Base-by-base conservation (phyloP, 2,329 filamentous ascomycete genomes). In the Periconia sp. region DNA sequence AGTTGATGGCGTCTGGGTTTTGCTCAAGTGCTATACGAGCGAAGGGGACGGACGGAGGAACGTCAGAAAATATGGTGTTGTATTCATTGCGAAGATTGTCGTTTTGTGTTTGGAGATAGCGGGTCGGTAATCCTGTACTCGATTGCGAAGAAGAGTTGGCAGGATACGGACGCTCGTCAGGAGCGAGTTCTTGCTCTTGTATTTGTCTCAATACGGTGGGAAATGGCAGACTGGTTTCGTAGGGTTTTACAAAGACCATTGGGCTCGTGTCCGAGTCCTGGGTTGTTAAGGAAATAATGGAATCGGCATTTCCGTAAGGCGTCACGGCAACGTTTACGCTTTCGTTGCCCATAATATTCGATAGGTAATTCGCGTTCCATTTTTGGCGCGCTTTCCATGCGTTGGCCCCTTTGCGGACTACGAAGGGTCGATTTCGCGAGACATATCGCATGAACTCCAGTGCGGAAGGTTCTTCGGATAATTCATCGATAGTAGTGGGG, bases 371-470 rank as follows among this genome's bases (percentile, higher is more conserved):
- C 1, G 81, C 79, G 54, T 82, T 81, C 90, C 90, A 94, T 47
- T 74, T 77, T 51, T 74, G 77, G 2, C 79, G 78, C 0, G 90
- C 88, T 40, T 77, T 75, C 88, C 89, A 93, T 35, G 79, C 72
- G 0, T 66, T 66, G 1, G 88, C 88, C 2, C 81, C 88, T 9
- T 80, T 76, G 37, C 87, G 81, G 27, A 92, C 77, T 2, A 93
- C 82, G 62, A 93, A 92, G 0, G 90, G 90, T 1, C 85, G 82
- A 68, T 93, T 94, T 35, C 78, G 81, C 15, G 87, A 81, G 18
- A 92, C 89, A 71, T 85, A 88, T 64, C 88, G 84, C 85, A 92
- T 88, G 69, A 93, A 93, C 66, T 92, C 87, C 6, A 94, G 81
- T 0, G 90, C 83, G 27, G 86, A 89, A 3, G 90, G 90, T 46